Base-by-base conservation (phyloP, 768 basidiomycete species). In the Rhizopogon rudus region DNA sequence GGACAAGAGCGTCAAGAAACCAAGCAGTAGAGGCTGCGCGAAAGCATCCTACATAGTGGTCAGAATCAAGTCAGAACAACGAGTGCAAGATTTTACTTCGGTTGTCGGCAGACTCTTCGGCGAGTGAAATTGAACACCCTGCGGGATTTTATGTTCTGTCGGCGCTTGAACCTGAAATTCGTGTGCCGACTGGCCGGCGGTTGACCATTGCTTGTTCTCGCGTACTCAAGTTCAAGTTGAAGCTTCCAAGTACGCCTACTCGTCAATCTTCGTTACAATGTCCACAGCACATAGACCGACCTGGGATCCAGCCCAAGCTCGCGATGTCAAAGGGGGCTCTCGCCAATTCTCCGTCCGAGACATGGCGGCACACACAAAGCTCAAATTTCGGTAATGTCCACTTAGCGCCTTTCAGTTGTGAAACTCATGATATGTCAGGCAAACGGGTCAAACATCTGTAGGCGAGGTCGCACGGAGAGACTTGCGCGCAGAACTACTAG, bases 241-340 rank as follows among this genome's bases (percentile, higher is more conserved):
- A 20, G 6, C 20, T 20, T 9, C 9, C 7, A 9, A 25, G 25
- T 25, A 25, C 25, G 4, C 25, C 35, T 49, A 37, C 48, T 33
- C 33, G 22, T 37, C 48, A 13, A 49, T 35, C 22, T 37, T 49
- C 25, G 10, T 46, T 1, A 54, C 35, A 40, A 91, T 92, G 91
- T 93, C 91, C 52, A 93, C 90, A 76, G 91, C 91, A 3, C 92
- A 94, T 70, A 84, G 92, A 74, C 92, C 92, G 63, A 95, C 92
- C 83, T 98, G 95, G 95, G 91, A 95, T 61, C 96, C 96, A 2
- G 94, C 95, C 0, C 91, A 95, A 71, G 96, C 91, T 35, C 84
- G 85, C 63, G 93, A 97, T 73, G 86, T 93, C 58, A 93, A 91
- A 68, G 89, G 90, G 3, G 93, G 92, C 55, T 94, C 93, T 51